These are phyloP conservation scores for Bipolaris gigantea DNA, from an alignment of 2,329 filamentous ascomycete species.

Conservation along the genomic window DNA sequence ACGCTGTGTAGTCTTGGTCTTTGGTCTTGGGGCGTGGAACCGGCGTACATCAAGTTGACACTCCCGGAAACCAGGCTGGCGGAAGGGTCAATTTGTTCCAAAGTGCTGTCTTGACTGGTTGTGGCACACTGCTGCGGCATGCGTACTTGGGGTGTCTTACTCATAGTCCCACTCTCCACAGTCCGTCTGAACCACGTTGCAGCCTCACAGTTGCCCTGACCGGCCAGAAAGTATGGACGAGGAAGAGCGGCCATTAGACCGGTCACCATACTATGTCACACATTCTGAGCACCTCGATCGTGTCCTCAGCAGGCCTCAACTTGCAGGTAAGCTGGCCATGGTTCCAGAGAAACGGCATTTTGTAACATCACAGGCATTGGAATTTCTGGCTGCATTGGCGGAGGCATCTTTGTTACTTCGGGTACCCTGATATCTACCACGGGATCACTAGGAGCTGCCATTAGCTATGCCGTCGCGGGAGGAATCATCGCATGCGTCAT, in stretches of 20 bases:
- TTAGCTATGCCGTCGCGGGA: slow-evolving; percentile 28
- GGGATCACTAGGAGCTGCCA: slow-evolving; percentile 24
- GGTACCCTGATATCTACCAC: slow-evolving; percentile 22
- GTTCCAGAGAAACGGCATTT: background rate
- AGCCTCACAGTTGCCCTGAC: background rate
- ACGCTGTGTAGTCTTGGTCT: slow-evolving; percentile 1
- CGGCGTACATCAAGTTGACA: background rate
- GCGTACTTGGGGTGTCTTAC: background rate
- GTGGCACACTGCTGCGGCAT: background rate
- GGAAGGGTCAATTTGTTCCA: background rate
- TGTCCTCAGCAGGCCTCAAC: slow-evolving; percentile 23
- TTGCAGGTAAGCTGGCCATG: slow-evolving; percentile 18
- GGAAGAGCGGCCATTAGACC: slow-evolving; percentile 19
- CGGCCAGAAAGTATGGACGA: slow-evolving; percentile 2
- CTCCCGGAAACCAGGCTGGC: background rate
- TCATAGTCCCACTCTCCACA: background rate
- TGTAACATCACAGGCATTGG: slow-evolving; percentile 20
- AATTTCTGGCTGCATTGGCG: slow-evolving; percentile 27
- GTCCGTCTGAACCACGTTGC: background rate
- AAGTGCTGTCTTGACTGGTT: background rate
- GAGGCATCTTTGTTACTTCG: slow-evolving; percentile 23
- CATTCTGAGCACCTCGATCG: slow-evolving; percentile 28
- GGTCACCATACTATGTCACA: slow-evolving; percentile 21
- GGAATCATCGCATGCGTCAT: slow-evolving; percentile 23
- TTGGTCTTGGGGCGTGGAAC: background rate